Conservation (phyloP, 2,329 filamentous ascomycete genomes). For the Aspergillus arachidicola region DNA sequence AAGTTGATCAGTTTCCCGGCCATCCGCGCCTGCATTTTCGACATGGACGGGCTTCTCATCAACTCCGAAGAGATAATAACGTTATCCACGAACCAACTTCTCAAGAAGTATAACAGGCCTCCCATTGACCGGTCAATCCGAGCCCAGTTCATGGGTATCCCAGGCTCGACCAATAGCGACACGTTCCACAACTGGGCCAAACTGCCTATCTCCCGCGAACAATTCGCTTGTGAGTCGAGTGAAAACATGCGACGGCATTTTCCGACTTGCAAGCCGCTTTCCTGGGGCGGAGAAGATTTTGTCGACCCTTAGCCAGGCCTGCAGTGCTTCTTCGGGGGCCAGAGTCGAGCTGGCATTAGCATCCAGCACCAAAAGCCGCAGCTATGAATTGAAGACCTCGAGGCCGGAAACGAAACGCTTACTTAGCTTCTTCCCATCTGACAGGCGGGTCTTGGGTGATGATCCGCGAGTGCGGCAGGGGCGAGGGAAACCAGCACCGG, state of each 20-base stretch:
- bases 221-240: conserved; percentile 34
- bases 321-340: conserved; percentile 8
- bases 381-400: conserved; percentile 27
- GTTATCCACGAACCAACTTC: conserved; percentile 20
- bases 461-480: conserved; percentile 24
- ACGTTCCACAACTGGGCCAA: conserved; percentile 37
- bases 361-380: conserved; percentile 25
- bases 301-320: conserved; percentile 19
- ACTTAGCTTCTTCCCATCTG: conserved; percentile 18
- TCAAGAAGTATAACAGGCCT: conserved; percentile 24
- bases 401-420: conserved; percentile 22
- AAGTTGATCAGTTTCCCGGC: conserved; percentile 23
- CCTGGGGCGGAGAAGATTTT: conserved; percentile 25
- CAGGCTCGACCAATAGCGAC: conserved; percentile 27
- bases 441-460: conserved; percentile 22
- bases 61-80: conserved; percentile 38
- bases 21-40: conserved; percentile 38
- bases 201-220: conserved; percentile 28
- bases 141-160: conserved; percentile 28
- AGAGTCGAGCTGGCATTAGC: conserved; percentile 27
- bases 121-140: conserved; percentile 19
- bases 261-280: conserved; percentile 26
- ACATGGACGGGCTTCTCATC: conserved; percentile 39
- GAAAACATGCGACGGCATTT: conserved; percentile 33
- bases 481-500: conserved; percentile 30